Percentiles rank a stretch among this genome's conserved stretches.
Conservation (phyloP, 495 filamentous ascomycete species). For the Xylaria longipes region DNA sequence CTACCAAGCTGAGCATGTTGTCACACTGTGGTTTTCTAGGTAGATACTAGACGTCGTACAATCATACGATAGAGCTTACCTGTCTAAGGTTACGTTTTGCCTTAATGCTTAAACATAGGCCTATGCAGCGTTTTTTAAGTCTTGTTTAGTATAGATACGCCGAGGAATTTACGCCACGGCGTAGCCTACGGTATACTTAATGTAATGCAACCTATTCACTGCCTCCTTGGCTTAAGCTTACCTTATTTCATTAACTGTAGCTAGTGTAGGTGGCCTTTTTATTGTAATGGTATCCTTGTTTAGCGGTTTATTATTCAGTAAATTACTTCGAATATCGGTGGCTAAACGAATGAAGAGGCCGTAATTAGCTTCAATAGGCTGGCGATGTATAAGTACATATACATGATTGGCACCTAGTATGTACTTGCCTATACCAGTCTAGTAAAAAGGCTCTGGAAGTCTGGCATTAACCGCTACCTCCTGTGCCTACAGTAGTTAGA, state of each 20-base stretch:
- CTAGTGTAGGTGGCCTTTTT: neutral
- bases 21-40: slow-evolving; percentile 20
- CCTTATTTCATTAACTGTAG: neutral
- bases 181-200: neutral
- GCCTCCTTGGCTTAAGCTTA: neutral
- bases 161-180: neutral
- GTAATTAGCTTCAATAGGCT: neutral
- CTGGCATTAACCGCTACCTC: neutral
- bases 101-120: neutral
- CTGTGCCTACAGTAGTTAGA: too few species aligned
- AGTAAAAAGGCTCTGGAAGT: neutral
- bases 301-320: slow-evolving; percentile 6
- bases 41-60: slow-evolving; percentile 7
- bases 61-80: slow-evolving; percentile 2
- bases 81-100: slow-evolving; percentile 2
- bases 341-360: neutral
- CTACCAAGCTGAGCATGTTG: slow-evolving; percentile 1
- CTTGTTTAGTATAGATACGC: neutral
- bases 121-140: neutral
- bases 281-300: neutral
- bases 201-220: neutral
- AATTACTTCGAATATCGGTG: neutral
- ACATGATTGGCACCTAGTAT: neutral
- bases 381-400: slow-evolving; percentile 16
- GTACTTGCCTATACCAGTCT: neutral